Base-by-base conservation (phyloP, 2,329 filamentous ascomycete genomes). In the Beauveria sp. region DNA sequence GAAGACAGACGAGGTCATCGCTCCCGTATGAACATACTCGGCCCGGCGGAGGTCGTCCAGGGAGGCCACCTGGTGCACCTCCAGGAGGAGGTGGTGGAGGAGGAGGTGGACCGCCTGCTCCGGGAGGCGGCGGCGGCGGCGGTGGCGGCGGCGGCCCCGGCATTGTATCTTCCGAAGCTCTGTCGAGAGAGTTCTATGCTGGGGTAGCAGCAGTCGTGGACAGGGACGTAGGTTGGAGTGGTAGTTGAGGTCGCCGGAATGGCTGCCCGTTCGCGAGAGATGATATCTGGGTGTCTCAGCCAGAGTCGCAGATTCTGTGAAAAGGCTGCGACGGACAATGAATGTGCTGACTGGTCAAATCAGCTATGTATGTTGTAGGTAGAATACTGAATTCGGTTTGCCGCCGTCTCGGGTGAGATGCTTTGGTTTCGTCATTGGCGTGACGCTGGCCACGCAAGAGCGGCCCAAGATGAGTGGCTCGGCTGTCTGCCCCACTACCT, bases 71-170 rank as follows among this genome's bases (percentile, higher is more conserved):
- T 26, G 72, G 73, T 55, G 71, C 71, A 10, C 62, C 62, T 40
- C 62, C 62, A 43, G 76, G 74, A 52, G 87, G 87, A 50, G 88
- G 87, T 24, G 88, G 89, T 54, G 88, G 83, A 22, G 82, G 83
- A 43, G 84, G 85, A 34, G 85, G 87, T 63, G 86, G 87, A 67
- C 80, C 82, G 70, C 84, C 86, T 50, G 74, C 77, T 62, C 83
- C 83, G 68, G 83, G 84, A 60, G 87, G 89, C 40, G 89, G 89
- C 1, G 88, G 89, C 12, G 89, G 88, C 3, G 89, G 88, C 60
- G 88, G 87, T 52, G 86, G 74, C 57, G 89, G 88, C 64, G 88
- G 87, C 58, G 86, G 70, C 65, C 62, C 62, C 24, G 73, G 76
- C 75, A 76, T 76, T 49, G 18, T 63, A 65, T 63, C 50, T 34